Conservation (phyloP, 2,329 filamentous ascomycete genomes). For the Pseudophaeomoniella oleicola region DNA sequence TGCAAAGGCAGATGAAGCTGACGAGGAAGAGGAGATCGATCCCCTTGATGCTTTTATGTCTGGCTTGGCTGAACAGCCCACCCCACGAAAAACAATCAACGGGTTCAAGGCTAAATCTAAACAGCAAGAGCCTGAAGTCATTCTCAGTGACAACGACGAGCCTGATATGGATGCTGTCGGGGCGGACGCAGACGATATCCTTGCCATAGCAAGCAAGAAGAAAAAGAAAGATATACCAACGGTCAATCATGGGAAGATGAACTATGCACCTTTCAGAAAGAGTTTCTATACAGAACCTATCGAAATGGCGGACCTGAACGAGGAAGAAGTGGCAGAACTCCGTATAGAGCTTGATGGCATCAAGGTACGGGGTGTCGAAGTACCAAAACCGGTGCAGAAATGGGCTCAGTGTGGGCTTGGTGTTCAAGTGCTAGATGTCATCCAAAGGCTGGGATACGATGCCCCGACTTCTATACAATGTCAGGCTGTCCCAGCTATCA, state of each 20-base stretch:
- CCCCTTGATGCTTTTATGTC: conserved; percentile 97
- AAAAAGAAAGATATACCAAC: conserved; percentile 95
- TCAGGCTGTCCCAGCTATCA: conserved; percentile 85
- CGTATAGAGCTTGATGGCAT: conserved; percentile 87
- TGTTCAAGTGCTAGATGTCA: conserved; percentile 71
- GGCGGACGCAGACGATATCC: conserved; percentile 47
- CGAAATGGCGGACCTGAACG: conserved; percentile 68
- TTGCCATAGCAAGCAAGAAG: conserved; percentile 47
- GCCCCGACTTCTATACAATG: conserved; percentile 88
- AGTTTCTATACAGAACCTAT: conserved; percentile 87
- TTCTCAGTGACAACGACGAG: conserved; percentile 78
- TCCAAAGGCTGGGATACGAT: conserved; percentile 68
- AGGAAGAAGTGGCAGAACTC: conserved; percentile 68
- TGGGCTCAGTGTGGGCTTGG: conserved; percentile 93
- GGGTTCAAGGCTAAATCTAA: conserved; percentile 29
- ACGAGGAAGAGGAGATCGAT: conserved; percentile 62
- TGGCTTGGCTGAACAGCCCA: conserved; percentile 38
- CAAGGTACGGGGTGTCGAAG: conserved; percentile 75
- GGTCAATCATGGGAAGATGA: conserved; percentile 73
- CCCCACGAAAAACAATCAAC: conserved; percentile 8
- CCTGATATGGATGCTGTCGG: conserved; percentile 45
- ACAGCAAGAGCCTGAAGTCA: conserved; percentile 59
- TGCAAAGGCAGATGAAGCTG: conserved; percentile 17
- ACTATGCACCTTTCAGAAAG: conserved; percentile 77
- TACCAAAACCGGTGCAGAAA: conserved; percentile 87